Conservation (phyloP, 345 rosid genomes). For the Punica granatum region DNA sequence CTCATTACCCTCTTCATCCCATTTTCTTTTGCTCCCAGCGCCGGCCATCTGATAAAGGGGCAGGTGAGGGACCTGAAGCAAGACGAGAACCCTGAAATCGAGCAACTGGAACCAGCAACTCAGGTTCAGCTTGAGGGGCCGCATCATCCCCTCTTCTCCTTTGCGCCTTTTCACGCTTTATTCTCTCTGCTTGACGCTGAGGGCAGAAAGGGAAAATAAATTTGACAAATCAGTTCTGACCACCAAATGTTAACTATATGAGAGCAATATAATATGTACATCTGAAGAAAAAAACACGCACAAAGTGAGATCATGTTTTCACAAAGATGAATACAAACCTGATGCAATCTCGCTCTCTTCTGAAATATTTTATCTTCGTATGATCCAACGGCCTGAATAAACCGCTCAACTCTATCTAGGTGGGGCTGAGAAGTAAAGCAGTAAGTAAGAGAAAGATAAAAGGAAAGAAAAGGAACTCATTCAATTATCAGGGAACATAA, state of each 20-base stretch:
- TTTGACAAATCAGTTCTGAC: background rate
- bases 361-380: slow-evolving; percentile 78
- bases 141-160: slow-evolving; percentile 55
- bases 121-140: slow-evolving; percentile 40
- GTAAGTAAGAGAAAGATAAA: slow-evolving; percentile 1
- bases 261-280: background rate
- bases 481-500: slow-evolving; percentile 4
- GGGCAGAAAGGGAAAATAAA: slow-evolving; percentile 4
- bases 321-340: slow-evolving; percentile 28
- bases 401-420: slow-evolving; percentile 67
- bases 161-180: slow-evolving; percentile 51
- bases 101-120: slow-evolving; percentile 67
- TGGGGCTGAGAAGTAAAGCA: slow-evolving; percentile 43
- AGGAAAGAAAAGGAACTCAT: slow-evolving; percentile 13
- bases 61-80: slow-evolving; percentile 77
- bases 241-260: background rate
- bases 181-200: slow-evolving; percentile 80
- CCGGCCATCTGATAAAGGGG: slow-evolving; percentile 53
- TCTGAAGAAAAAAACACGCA: background rate
- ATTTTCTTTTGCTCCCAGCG: slow-evolving; percentile 2
- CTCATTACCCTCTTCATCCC: slow-evolving; percentile 27
- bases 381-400: slow-evolving; percentile 83
- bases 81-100: slow-evolving; percentile 78
- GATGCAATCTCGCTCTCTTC: slow-evolving; percentile 67
- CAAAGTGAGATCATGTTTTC: background rate